A percentile compares a stretch with the other conserved stretches of the same genome.
These are phyloP conservation scores for Magnusiomyces tetraspermus DNA, from an alignment of 1,139 yeast genomes.

Conservation along the genomic window DNA sequence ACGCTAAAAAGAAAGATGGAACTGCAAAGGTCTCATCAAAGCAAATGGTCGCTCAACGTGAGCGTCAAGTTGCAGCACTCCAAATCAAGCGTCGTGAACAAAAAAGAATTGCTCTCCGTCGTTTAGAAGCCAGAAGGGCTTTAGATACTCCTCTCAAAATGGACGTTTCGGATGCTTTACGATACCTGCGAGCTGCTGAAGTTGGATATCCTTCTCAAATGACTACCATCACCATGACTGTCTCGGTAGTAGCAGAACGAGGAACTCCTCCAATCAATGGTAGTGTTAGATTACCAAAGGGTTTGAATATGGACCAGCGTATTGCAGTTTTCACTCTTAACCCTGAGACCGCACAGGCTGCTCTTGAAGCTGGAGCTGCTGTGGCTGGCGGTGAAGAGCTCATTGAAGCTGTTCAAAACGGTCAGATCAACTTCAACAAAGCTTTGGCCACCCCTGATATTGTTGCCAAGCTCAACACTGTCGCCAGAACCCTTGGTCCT, in stretches of 20 bases:
- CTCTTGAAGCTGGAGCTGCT: conserved; percentile 50
- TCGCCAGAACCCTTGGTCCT: conserved; percentile 80
- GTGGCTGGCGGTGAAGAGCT: conserved; percentile 66
- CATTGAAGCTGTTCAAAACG: conserved; percentile 51
- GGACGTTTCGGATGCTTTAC: conserved; percentile 63
- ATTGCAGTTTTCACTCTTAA: conserved; percentile 62
- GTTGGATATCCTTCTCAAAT: conserved; percentile 68
- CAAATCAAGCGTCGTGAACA: conserved; percentile 21
- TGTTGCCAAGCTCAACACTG: conserved; percentile 46
- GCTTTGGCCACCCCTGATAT: conserved; percentile 84
- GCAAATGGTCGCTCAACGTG: conserved; percentile 29
- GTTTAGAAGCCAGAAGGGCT: conserved; percentile 21
- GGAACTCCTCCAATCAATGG: conserved; percentile 75
- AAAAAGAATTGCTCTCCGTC: conserved; percentile 19
- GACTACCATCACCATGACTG: conserved; percentile 58
- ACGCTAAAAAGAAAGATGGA: conserved; percentile 18
- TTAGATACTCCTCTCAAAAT: conserved; percentile 47
- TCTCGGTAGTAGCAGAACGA: conserved; percentile 63
- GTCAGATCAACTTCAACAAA: conserved; percentile 59
- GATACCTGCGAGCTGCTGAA: conserved; percentile 78
- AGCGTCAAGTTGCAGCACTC: conserved; percentile 18
- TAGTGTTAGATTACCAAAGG: conserved; percentile 64
- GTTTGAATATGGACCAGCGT: conserved; percentile 51
- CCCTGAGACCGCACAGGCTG: conserved; percentile 43
- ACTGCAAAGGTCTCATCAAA: conserved; percentile 26